These are phyloP conservation scores for Saturnispora diversa DNA, from an alignment of 805 yeast genomes.

Conservation along the genomic window DNA sequence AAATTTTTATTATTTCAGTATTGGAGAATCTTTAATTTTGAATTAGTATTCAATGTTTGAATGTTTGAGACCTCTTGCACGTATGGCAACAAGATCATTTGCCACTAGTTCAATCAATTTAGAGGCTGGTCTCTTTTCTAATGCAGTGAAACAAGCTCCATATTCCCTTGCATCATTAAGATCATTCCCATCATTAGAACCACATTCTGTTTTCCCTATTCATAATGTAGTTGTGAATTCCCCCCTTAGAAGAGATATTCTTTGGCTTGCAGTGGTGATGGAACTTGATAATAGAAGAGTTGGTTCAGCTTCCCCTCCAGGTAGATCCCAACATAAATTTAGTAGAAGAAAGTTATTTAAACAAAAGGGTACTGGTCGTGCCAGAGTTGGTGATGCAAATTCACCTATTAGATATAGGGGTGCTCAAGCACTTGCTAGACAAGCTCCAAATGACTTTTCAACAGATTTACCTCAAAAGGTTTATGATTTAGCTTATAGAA, in stretches of 20 bases:
- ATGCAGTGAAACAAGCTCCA: conserved; percentile 45
- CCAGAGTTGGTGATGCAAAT: conserved; percentile 93
- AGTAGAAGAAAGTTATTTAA: conserved; percentile 75
- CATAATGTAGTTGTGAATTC: conserved; percentile 60
- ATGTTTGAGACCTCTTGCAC: conserved; percentile 1
- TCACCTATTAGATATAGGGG: conserved; percentile 90
- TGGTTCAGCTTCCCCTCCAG: conserved; percentile 80
- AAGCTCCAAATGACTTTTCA: conserved; percentile 83
- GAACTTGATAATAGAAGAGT: conserved; percentile 88
- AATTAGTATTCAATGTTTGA: too few relatives aligned
- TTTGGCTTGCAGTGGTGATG: conserved; percentile 90
- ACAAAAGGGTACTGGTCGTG: conserved; percentile 92
- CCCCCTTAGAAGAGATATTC: conserved; percentile 80
- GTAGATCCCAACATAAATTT: conserved; percentile 79
- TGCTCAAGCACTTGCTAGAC: conserved; percentile 80
- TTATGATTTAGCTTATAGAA: conserved; percentile 67
- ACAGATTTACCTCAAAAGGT: conserved; percentile 67
- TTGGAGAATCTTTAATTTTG: too few relatives aligned
- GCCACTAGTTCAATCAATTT: too few relatives aligned
- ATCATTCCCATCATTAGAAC: conserved; percentile 86
- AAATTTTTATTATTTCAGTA: too few relatives aligned
- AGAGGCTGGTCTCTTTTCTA: conserved; percentile 17
- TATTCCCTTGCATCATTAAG: conserved; percentile 73
- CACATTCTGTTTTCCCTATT: conserved; percentile 67
- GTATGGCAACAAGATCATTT: conserved; percentile 4